phyloP scores from a whole-genome alignment of 1,284 basidiomycete species.

The Lentinus polychrous region DNA sequence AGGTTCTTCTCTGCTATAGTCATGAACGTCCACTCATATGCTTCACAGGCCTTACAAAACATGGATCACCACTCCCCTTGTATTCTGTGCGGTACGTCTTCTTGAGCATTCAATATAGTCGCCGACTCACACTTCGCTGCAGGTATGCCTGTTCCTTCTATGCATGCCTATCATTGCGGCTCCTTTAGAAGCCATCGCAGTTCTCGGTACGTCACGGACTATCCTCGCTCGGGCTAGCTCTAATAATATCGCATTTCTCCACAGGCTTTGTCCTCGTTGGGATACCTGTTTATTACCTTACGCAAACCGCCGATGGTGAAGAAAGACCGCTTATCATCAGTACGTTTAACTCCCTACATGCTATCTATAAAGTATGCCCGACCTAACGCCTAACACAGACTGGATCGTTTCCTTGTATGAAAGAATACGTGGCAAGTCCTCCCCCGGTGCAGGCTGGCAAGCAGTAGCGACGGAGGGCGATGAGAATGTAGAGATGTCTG shows the following conservation, averaged over 20 bases:
- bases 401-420: constrained; percentile 36
- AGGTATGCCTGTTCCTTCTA: constrained; percentile 88
- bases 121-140: constrained; percentile 2
- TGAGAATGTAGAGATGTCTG: constrained; percentile 58
- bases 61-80: constrained; percentile 86
- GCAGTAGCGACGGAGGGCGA: constrained; percentile 69
- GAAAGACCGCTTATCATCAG: constrained; percentile 39
- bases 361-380: no score
- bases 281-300: constrained; percentile 81
- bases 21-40: constrained; percentile 1
- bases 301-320: constrained; percentile 42
- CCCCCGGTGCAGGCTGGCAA: constrained; percentile 60
- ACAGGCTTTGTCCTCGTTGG: constrained; percentile 68
- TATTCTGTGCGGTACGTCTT: constrained; percentile 76
- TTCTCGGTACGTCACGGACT: constrained; percentile 55
- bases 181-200: constrained; percentile 82
- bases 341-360: constrained; percentile 27
- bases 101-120: neutral
- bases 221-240: neutral
- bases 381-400: constrained; percentile 24
- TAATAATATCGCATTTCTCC: constrained; percentile 1
- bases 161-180: constrained; percentile 95
- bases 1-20: constrained; percentile 8
- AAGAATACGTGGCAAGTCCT: constrained; percentile 43
- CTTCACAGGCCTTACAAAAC: constrained; percentile 77